Percentiles rank a stretch among this genome's conserved stretches.
These are phyloP conservation scores for Plasmodium berghei DNA, from an alignment of 169 alveolate genomes.

Conservation along the genomic window DNA sequence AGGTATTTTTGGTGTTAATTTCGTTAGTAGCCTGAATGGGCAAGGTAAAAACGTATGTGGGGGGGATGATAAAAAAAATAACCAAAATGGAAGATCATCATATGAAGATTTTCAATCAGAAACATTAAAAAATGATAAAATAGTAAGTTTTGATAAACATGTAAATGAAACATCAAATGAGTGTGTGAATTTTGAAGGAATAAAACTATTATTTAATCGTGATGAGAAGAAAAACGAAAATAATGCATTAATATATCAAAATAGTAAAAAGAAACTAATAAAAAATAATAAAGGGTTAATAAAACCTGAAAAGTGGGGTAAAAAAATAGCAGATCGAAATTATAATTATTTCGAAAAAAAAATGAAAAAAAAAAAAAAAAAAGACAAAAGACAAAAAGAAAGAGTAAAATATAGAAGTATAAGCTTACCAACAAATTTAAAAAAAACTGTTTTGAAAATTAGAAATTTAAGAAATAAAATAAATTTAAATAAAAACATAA, in stretches of 20 bases:
- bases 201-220: neutral
- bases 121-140: neutral
- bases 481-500: slow-evolving; percentile 61
- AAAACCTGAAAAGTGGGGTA: neutral
- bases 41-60: neutral
- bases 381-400: slow-evolving; percentile 2
- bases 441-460: slow-evolving; percentile 46
- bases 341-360: neutral
- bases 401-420: slow-evolving; percentile 34
- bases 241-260: neutral
- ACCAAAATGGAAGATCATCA: neutral
- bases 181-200: neutral
- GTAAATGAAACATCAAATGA: neutral
- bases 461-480: slow-evolving; percentile 42
- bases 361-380: neutral
- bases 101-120: neutral
- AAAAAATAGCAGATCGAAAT: neutral
- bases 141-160: neutral
- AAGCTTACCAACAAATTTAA: slow-evolving; percentile 44
- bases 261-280: neutral
- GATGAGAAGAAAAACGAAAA: neutral
- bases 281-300: neutral
- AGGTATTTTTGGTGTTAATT: slow-evolving; percentile 2
- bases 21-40: neutral
- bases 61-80: neutral